Conservation (phyloP, 2,329 filamentous ascomycete genomes). For the Trichophaea hybrida region DNA sequence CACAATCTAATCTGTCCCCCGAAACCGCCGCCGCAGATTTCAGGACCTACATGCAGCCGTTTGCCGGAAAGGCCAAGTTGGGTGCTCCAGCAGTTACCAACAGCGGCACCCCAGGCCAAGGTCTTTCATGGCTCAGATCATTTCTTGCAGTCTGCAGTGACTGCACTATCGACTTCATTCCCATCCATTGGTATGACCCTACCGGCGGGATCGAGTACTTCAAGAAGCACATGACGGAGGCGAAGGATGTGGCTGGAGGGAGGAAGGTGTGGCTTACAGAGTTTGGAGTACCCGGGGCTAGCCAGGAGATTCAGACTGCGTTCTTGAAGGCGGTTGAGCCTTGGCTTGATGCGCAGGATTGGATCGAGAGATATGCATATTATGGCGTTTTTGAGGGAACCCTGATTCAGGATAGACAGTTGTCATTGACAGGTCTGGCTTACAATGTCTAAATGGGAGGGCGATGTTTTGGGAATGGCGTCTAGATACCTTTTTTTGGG, state of each 20-base stretch:
- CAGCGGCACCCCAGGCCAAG: conserved; percentile 36
- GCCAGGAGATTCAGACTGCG: conserved; percentile 33
- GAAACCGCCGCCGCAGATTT: conserved; percentile 40
- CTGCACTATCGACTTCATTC: conserved; percentile 47
- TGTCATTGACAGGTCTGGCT: neutral
- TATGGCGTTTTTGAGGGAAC: conserved; percentile 31
- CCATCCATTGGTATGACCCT: conserved; percentile 49
- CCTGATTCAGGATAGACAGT: conserved; percentile 21
- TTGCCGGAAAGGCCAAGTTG: conserved; percentile 40
- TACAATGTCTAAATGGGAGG: neutral
- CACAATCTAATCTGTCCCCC: conserved; percentile 47
- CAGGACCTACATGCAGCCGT: conserved; percentile 43
- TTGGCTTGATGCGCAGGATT: conserved; percentile 22
- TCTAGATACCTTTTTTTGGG: too few relatives aligned
- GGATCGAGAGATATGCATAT: conserved; percentile 34
- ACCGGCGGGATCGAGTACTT: conserved; percentile 38
- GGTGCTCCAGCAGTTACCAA: conserved; percentile 49
- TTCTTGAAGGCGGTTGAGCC: conserved; percentile 39
- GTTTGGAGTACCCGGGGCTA: conserved; percentile 41
- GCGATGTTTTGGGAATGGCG: neutral
- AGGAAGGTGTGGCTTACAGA: conserved; percentile 48
- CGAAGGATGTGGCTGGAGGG: conserved; percentile 30
- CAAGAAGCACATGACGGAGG: conserved; percentile 40
- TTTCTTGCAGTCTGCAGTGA: conserved; percentile 40
- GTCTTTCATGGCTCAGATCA: conserved; percentile 42